A percentile compares a stretch with the other conserved stretches of the same genome.
Evolutionary conservation across 2,329 filamentous ascomycete species (phyloP).

Genomic region (Ascochyta rabiei): DNA sequence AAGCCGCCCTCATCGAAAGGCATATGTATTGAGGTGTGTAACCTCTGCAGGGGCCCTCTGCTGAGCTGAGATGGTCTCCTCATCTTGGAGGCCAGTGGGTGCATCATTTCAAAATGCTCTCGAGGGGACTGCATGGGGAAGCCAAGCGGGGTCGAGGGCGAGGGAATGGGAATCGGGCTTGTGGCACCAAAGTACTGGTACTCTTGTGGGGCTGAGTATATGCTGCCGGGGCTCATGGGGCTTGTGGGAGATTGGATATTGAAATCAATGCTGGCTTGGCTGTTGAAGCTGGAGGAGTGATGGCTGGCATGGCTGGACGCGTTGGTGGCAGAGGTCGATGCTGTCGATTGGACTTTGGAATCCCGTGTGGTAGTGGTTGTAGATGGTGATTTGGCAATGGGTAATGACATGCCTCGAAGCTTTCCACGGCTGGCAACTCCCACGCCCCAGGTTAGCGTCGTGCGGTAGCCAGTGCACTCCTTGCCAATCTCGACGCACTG

Average conservation of each 20-base stretch:
- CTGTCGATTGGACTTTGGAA: constrained; percentile 36
- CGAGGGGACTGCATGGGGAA: constrained; percentile 47
- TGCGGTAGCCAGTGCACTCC: constrained; percentile 96
- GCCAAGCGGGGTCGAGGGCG: constrained; percentile 41
- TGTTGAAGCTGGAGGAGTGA: constrained; percentile 34
- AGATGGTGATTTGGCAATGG: constrained; percentile 57
- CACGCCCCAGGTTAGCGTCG: constrained; percentile 93
- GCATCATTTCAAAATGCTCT: constrained; percentile 47
- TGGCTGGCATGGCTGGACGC: constrained; percentile 28
- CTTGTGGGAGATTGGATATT: constrained; percentile 42
- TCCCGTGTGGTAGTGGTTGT: constrained; percentile 36
- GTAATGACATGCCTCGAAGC: constrained; percentile 83
- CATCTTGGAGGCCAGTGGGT: constrained; percentile 45
- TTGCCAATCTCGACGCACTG: constrained; percentile 90
- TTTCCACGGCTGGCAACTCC: constrained; percentile 96
- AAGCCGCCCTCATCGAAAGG: constrained; percentile 51
- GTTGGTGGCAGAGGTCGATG: constrained; percentile 26
- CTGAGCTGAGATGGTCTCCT: constrained; percentile 46
- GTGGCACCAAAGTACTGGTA: constrained; percentile 46
- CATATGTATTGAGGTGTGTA: constrained; percentile 50
- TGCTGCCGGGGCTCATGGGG: constrained; percentile 41
- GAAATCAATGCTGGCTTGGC: constrained; percentile 44
- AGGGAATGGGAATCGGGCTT: constrained; percentile 50
- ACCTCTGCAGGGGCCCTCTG: constrained; percentile 49
- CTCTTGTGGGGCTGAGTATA: constrained; percentile 45